Percentiles rank a stretch among this genome's conserved stretches.
Conservation (phyloP, 495 filamentous ascomycete species). For the Neurospora intermedia region DNA sequence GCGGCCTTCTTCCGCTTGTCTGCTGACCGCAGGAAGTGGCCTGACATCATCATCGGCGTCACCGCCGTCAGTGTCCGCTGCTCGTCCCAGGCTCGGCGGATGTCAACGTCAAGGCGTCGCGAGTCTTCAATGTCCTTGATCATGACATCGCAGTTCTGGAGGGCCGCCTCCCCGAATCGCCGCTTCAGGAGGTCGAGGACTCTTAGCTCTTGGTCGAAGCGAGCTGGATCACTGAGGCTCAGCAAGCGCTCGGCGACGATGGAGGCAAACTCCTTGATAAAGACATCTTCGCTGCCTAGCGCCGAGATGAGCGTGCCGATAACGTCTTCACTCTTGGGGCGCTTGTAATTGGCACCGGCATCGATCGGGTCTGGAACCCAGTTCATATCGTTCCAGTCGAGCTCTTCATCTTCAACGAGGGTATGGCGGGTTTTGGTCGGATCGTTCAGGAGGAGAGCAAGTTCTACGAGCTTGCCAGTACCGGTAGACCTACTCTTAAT, state of each 20-base stretch:
- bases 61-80: neutral
- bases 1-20: neutral
- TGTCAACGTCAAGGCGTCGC: slow-evolving; percentile 52
- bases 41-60: slow-evolving; percentile 17
- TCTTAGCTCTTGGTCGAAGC: slow-evolving; percentile 61
- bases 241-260: slow-evolving; percentile 77
- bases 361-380: slow-evolving; percentile 92
- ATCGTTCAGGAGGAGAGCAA: slow-evolving; percentile 63
- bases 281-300: slow-evolving; percentile 76
- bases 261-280: slow-evolving; percentile 85
- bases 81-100: slow-evolving; percentile 31
- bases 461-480: slow-evolving; percentile 50
- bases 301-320: slow-evolving; percentile 80
- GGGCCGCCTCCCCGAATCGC: slow-evolving; percentile 71
- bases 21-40: slow-evolving; percentile 4
- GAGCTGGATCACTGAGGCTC: slow-evolving; percentile 41
- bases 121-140: slow-evolving; percentile 88
- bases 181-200: slow-evolving; percentile 83
- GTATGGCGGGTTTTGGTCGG: slow-evolving; percentile 39
- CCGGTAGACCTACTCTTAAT: neutral
- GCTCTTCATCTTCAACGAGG: slow-evolving; percentile 50
- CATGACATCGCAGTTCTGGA: slow-evolving; percentile 96
- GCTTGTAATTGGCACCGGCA: slow-evolving; percentile 81
- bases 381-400: slow-evolving; percentile 81
- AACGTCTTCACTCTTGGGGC: slow-evolving; percentile 83